Percentiles rank a stretch among this genome's conserved stretches.
These are phyloP conservation scores for Jaapia argillacea DNA, from an alignment of 768 basidiomycete species.

Conservation along the genomic window DNA sequence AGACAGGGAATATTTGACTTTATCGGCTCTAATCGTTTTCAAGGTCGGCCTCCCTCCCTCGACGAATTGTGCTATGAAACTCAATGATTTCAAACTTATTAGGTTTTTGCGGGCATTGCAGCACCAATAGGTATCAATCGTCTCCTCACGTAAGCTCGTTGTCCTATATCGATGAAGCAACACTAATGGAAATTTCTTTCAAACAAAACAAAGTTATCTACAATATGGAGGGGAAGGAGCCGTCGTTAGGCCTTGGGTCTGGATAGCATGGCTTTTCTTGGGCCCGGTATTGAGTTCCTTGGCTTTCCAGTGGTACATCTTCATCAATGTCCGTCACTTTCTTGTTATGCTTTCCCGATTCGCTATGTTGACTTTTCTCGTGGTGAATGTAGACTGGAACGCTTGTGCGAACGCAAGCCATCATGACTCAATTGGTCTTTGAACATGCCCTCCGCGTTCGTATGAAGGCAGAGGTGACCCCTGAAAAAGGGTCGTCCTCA, in stretches of 20 bases:
- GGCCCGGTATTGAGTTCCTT: conserved; percentile 25
- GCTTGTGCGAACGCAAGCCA: conserved; percentile 37
- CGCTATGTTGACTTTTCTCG: neutral
- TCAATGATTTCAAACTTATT: too few relatives aligned
- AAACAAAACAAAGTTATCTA: conserved; percentile 41
- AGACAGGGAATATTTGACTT: neutral
- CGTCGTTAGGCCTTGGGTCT: conserved; percentile 36
- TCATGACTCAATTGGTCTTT: conserved; percentile 44
- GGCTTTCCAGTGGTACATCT: conserved; percentile 30
- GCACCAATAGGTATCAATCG: conserved; percentile 21
- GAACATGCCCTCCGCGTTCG: conserved; percentile 54
- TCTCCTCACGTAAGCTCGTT: too few relatives aligned
- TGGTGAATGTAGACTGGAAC: conserved; percentile 25
- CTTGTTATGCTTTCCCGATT: conserved; percentile 7
- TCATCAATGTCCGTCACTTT: too few relatives aligned
- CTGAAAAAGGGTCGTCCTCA: conserved; percentile 6
- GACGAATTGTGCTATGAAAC: too few relatives aligned
- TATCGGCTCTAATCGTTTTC: neutral
- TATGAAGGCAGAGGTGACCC: conserved; percentile 33
- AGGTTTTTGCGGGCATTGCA: conserved; percentile 12
- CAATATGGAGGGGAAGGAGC: conserved; percentile 37
- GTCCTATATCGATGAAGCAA: too few relatives aligned
- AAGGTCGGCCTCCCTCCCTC: too few relatives aligned
- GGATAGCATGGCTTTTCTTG: conserved; percentile 26
- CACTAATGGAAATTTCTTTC: too few relatives aligned